A percentile compares a stretch with the other conserved stretches of the same genome.
These are phyloP conservation scores for Avena atlantica DNA, from an alignment of 176 grass and related monocot genomes.

Conservation along the genomic window DNA sequence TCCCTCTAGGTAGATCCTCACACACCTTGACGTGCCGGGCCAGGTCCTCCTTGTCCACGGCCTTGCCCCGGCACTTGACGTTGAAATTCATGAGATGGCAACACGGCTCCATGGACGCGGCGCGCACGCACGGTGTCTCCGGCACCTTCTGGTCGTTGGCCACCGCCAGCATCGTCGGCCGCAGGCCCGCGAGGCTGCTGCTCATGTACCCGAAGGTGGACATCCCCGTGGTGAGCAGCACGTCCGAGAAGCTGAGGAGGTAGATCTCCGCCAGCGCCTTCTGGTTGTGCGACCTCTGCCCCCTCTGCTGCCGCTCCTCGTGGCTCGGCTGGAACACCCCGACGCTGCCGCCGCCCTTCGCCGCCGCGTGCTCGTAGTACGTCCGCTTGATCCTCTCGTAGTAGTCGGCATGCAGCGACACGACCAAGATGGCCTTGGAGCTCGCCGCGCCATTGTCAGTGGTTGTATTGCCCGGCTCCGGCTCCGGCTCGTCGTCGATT, in stretches of 20 bases:
- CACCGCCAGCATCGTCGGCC: constrained; percentile 16
- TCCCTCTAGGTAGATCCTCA: not conserved
- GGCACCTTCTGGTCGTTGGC: constrained; percentile 6
- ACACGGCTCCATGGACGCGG: constrained; percentile 59
- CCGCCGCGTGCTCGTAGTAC: constrained; percentile 54
- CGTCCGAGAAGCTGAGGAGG: constrained; percentile 61
- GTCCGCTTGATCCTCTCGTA: constrained; percentile 48
- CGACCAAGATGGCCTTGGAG: constrained; percentile 53
- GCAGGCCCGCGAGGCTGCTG: constrained; percentile 50
- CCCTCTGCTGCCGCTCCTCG: constrained; percentile 45
- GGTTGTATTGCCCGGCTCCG: not conserved
- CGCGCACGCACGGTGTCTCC: constrained; percentile 35
- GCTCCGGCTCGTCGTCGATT: not conserved
- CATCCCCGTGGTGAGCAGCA: constrained; percentile 40
- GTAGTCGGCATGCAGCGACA: constrained; percentile 54
- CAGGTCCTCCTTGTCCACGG: constrained; percentile 1
- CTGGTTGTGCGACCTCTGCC: constrained; percentile 53
- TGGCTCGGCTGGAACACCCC: constrained; percentile 64
- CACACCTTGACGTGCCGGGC: not conserved
- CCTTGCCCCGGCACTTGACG: not conserved
- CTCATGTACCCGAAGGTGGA: constrained; percentile 70
- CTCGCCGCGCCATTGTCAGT: not conserved
- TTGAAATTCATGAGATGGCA: constrained; percentile 9
- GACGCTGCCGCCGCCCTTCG: not conserved
- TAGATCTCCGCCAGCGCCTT: constrained; percentile 70